These are phyloP conservation scores for Solanum chiquidenum DNA, from an alignment of 257 asterid genomes.

Conservation along the genomic window DNA sequence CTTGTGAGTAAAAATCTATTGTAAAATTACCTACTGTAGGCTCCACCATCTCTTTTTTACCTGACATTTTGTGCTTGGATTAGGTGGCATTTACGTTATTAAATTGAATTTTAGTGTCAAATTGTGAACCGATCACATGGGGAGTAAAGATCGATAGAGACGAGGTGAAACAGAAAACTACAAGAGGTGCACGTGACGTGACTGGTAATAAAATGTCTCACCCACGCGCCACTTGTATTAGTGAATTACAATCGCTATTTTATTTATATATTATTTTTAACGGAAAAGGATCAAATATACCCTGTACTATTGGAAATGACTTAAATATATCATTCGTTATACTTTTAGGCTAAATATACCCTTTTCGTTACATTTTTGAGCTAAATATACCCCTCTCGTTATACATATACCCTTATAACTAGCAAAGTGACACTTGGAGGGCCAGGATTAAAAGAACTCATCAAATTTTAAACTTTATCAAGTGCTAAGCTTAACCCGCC, in stretches of 20 bases:
- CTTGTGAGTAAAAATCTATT: background rate
- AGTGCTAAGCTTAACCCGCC: too few species aligned
- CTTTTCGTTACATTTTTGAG: too few species aligned
- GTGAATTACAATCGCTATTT: background rate
- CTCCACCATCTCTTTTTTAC: background rate
- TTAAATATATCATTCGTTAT: too few species aligned
- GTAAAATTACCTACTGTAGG: background rate
- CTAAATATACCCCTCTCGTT: background rate
- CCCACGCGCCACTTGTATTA: background rate
- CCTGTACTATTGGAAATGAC: accelerated
- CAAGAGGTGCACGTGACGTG: slow-evolving; percentile 25
- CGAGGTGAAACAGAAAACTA: slow-evolving; percentile 21
- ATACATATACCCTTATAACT: background rate
- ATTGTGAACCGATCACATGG: slow-evolving; percentile 16
- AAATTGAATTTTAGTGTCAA: background rate
- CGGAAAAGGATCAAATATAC: background rate
- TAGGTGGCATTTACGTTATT: slow-evolving; percentile 5
- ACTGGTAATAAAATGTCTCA: background rate
- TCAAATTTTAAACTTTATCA: too few species aligned
- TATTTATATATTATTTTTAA: too few species aligned
- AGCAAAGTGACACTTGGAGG: too few species aligned
- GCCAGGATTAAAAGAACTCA: too few species aligned
- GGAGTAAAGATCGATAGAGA: slow-evolving; percentile 9
- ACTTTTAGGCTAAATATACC: background rate
- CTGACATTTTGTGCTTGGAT: background rate